phyloP scores from a whole-genome alignment of 2,329 filamentous ascomycete species.

The Fusarium sp. region DNA sequence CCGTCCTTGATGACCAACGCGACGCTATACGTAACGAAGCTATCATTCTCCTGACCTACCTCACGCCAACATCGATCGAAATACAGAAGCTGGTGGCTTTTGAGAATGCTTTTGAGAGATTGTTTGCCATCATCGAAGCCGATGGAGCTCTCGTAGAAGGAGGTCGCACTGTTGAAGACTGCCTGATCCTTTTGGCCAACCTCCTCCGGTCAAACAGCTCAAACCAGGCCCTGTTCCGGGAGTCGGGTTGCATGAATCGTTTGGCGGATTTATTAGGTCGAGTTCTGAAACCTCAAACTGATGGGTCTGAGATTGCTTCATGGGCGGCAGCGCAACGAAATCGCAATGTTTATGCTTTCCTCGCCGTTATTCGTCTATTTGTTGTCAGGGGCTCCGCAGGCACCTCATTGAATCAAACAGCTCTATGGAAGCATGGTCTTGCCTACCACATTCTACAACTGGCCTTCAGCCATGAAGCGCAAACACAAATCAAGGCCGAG shows the following conservation, averaged over 20 bases:
- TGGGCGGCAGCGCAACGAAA: constrained; percentile 83
- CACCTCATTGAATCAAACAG: constrained; percentile 82
- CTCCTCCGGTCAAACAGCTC: constrained; percentile 85
- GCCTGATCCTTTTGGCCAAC: constrained; percentile 88
- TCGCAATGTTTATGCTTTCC: constrained; percentile 89
- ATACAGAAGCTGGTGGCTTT: constrained; percentile 96
- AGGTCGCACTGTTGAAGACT: constrained; percentile 89
- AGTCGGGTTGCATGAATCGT: constrained; percentile 82
- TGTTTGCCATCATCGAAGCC: constrained; percentile 81
- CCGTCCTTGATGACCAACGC: constrained; percentile 81
- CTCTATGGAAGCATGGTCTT: constrained; percentile 85
- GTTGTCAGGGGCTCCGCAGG: constrained; percentile 81
- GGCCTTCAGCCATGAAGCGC: constrained; percentile 77
- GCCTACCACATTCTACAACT: constrained; percentile 82
- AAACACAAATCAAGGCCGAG: constrained; percentile 82
- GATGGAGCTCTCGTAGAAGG: constrained; percentile 87
- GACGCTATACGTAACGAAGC: constrained; percentile 91
- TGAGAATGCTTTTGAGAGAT: constrained; percentile 87
- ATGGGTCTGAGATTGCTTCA: constrained; percentile 67
- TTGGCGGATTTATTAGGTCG: constrained; percentile 74
- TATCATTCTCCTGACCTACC: constrained; percentile 83
- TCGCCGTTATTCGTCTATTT: constrained; percentile 88
- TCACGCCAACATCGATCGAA: constrained; percentile 86
- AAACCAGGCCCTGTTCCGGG: constrained; percentile 93
- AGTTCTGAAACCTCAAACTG: constrained; percentile 61